Evolutionary conservation across 306 rosid genomes (phyloP), one percentile per base, ranked within the genome.

Genomic region (Rubus idaeus): DNA sequence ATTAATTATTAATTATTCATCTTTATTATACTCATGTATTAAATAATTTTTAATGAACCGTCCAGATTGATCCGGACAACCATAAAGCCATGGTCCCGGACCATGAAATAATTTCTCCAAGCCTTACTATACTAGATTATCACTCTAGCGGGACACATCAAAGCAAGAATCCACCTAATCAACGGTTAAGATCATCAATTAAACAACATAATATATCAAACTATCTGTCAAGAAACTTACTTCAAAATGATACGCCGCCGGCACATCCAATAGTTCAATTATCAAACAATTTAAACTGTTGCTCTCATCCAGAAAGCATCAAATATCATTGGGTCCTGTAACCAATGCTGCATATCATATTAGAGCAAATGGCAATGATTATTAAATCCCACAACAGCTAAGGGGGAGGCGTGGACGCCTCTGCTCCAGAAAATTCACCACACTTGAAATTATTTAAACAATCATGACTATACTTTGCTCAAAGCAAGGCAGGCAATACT

Each of bases 341-440:
- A 60, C 17, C 41, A 73, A 35, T 77, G 79, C 67, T 74, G 26
- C 53, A 8, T n/a, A 68, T 60, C 65, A 75, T 23, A 37, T 37
- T 13, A 5, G 10, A 1, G 35, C 44, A 74, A 30, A 65, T 45
- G 44, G 20, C 45, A 20, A 71, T 44, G 41, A 30, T 49, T 41
- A 18, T 45, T 1, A 39, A 71, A 45, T 40, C 68, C 63, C 23
- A 47, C 30, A 73, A 81, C 67, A 79, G 52, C n/a, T 5, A 62
- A 60, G 57, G 81, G 71, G 40, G 85, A 71, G 21, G 83, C 85
- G 85, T 85, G 96, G 87, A 70, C 9, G 50, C 79, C 76, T 81
- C 83, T 62, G 0, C 53, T 21, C 80, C 83, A 49, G 65, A 76
- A 66, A 8, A 68, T 64, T 82, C 78, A 51, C 23, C 37, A 74